phyloP scores from a whole-genome alignment of 352 stramenopile species.

The Peronospora destructor region DNA sequence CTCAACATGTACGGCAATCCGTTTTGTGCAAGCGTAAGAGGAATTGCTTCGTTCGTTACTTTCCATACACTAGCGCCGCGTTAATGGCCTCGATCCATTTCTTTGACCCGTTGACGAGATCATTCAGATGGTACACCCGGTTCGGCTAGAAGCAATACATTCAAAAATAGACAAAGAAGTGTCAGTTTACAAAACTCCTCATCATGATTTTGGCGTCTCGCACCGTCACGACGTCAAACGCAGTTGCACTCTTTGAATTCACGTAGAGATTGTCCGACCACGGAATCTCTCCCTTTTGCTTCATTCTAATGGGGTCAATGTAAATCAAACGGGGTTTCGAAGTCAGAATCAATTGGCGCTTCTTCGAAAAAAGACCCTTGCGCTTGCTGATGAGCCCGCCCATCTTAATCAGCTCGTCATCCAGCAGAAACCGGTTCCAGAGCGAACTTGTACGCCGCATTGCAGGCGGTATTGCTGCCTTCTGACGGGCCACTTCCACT shows the following conservation, averaged over 20 bases:
- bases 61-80: conserved; percentile 60
- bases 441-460: conserved; percentile 70
- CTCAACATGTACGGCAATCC: conserved; percentile 26
- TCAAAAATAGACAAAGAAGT: conserved; percentile 2
- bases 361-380: conserved; percentile 87
- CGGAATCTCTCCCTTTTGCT: conserved; percentile 85
- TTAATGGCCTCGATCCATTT: conserved; percentile 88
- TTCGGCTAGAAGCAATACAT: conserved; percentile 48
- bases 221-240: conserved; percentile 85
- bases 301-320: conserved; percentile 88
- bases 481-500: conserved; percentile 73
- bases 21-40: conserved; percentile 15
- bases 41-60: conserved; percentile 31
- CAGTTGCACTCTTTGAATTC: conserved; percentile 75
- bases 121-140: conserved; percentile 82
- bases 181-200: neutral
- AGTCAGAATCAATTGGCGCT: conserved; percentile 80
- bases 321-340: conserved; percentile 85
- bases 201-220: neutral
- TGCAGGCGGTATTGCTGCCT: conserved; percentile 53
- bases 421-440: conserved; percentile 82
- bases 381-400: conserved; percentile 81
- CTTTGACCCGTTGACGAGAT: conserved; percentile 84
- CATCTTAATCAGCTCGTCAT: conserved; percentile 86
- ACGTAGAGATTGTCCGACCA: conserved; percentile 84